A percentile compares a stretch with the other conserved stretches of the same genome.
phyloP scores from a whole-genome alignment of 2,329 filamentous ascomycete species.

The Grosmannia huntii region DNA sequence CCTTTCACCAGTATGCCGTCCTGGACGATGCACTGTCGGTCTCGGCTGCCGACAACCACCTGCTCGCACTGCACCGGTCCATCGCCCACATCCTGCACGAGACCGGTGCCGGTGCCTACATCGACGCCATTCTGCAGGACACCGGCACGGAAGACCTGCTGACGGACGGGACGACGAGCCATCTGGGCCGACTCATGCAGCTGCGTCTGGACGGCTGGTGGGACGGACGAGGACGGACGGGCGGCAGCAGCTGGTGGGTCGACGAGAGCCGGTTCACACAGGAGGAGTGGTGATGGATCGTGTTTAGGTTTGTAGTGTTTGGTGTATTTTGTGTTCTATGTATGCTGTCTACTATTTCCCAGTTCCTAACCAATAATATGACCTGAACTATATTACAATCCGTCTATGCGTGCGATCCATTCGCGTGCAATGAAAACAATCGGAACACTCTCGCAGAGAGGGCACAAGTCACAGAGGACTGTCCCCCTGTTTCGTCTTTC shows the following conservation, averaged over 20 bases:
- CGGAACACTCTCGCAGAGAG: too few species aligned
- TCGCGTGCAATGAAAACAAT: neutral
- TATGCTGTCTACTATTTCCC: neutral
- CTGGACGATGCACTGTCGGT: neutral
- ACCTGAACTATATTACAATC: too few species aligned
- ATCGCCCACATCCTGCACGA: constrained; percentile 1
- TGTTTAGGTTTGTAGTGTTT: too few species aligned
- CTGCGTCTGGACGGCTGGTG: constrained; percentile 10
- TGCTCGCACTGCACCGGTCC: constrained; percentile 1
- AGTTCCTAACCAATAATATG: too few species aligned
- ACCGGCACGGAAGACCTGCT: constrained; percentile 2
- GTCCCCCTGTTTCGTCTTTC: neutral
- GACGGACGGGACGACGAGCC: neutral
- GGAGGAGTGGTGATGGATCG: neutral
- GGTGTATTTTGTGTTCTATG: neutral
- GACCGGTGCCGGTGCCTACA: neutral
- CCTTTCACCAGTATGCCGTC: neutral
- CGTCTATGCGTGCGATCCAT: too few species aligned
- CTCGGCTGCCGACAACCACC: neutral
- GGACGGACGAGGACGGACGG: neutral
- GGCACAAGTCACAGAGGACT: too few species aligned
- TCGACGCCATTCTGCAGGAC: constrained; percentile 4
- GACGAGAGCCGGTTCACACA: neutral
- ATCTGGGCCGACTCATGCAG: constrained; percentile 6
- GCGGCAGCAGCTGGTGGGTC: neutral